A percentile compares a stretch with the other conserved stretches of the same genome.
Evolutionary conservation across 768 basidiomycete species (phyloP).

Genomic region (Lentinula boryana): DNA sequence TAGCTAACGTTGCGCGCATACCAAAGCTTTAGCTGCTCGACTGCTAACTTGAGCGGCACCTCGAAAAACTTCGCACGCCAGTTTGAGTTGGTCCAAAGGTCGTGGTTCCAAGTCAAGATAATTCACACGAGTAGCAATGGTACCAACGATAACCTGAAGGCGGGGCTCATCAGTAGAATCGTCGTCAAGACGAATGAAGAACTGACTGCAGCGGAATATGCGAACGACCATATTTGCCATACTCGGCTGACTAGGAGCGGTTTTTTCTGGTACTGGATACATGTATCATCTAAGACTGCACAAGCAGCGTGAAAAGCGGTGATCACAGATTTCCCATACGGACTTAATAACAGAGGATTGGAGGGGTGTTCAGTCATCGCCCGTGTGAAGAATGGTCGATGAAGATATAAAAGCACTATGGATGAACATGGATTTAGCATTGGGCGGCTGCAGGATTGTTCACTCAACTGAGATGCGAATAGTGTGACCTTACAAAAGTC

Average conservation of each 20-base stretch:
- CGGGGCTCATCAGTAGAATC: neutral
- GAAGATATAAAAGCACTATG: constrained; percentile 48
- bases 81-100: constrained; percentile 40
- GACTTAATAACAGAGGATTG: constrained; percentile 37
- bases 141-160: constrained; percentile 45
- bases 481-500: constrained; percentile 33
- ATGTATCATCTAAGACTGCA: constrained; percentile 34
- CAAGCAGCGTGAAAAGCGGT: constrained; percentile 48
- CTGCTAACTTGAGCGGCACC: constrained; percentile 37
- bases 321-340: constrained; percentile 44
- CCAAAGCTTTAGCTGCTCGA: constrained; percentile 45
- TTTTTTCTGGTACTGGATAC: constrained; percentile 33
- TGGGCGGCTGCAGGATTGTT: neutral
- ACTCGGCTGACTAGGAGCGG: constrained; percentile 43
- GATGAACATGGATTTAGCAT: neutral
- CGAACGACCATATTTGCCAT: constrained; percentile 55
- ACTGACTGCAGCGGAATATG: constrained; percentile 50
- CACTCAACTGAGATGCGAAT: constrained; percentile 35
- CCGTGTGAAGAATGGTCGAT: constrained; percentile 53
- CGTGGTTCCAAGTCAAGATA: constrained; percentile 38
- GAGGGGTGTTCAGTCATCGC: constrained; percentile 42
- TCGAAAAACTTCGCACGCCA: constrained; percentile 38
- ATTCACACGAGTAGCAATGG: constrained; percentile 41
- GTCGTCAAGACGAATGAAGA: neutral
- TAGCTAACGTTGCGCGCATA: constrained; percentile 10